These are phyloP conservation scores for Fusarium sp. DNA, from an alignment of 2,329 filamentous ascomycete genomes.

Conservation along the genomic window DNA sequence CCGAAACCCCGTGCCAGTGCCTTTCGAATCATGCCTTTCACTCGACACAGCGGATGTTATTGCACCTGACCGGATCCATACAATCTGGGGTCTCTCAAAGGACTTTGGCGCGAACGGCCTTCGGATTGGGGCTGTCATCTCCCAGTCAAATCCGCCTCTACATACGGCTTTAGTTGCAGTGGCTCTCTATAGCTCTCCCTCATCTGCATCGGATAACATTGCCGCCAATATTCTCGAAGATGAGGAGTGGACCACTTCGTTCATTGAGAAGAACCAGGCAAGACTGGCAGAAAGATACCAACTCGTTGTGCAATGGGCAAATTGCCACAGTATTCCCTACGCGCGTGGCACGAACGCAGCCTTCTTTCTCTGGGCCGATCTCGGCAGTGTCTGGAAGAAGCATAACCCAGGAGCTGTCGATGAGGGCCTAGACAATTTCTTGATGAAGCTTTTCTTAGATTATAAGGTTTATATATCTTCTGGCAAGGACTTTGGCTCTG, in stretches of 20 bases:
- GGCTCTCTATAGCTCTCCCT: not conserved
- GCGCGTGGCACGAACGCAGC: not conserved
- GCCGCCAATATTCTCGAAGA: too few species aligned
- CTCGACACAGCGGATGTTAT: not conserved
- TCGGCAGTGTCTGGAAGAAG: not conserved
- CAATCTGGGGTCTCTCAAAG: not conserved
- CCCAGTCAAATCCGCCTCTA: not conserved
- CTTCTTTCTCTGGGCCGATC: not conserved
- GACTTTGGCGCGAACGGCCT: not conserved
- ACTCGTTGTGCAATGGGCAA: not conserved
- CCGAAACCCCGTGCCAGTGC: too few species aligned
- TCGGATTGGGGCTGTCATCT: not conserved
- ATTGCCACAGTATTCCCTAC: not conserved
- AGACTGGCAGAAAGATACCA: not conserved
- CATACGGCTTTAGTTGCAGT: not conserved
- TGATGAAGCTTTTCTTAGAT: not conserved
- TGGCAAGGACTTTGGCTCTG: not conserved
- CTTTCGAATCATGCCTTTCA: not conserved
- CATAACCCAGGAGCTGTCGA: not conserved
- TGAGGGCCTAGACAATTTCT: not conserved
- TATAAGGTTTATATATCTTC: not conserved
- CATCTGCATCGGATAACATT: too few species aligned
- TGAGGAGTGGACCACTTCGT: too few species aligned
- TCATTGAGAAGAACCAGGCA: too few species aligned
- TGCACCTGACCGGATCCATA: not conserved